Evolutionary conservation across 208 protist species (phyloP).

Genomic region (Leishmania amazonensis): DNA sequence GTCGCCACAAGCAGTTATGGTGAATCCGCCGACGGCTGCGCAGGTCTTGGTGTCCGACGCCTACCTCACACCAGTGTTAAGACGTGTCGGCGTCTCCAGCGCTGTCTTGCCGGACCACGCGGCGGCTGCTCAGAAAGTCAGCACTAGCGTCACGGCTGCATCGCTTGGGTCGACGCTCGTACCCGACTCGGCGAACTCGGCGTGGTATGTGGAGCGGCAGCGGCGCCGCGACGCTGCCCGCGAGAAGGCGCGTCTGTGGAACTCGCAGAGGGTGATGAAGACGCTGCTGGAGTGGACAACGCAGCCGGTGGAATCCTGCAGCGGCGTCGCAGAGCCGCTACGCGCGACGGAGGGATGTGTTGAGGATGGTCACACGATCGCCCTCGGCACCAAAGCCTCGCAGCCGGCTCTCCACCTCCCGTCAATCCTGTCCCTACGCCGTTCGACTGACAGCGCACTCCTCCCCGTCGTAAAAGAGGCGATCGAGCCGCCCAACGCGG

Average conservation of each 20-base stretch:
- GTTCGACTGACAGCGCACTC: background rate
- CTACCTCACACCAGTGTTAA: constrained; percentile 23
- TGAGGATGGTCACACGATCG: background rate
- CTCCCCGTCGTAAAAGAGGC: background rate
- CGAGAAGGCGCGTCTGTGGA: constrained; percentile 53
- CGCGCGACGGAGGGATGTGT: background rate
- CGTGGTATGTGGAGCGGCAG: constrained; percentile 57
- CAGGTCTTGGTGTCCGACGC: constrained; percentile 18
- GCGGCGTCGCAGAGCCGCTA: background rate
- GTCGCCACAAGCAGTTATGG: background rate
- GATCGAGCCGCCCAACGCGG: background rate
- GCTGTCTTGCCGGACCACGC: background rate
- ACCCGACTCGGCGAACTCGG: background rate
- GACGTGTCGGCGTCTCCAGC: constrained; percentile 1
- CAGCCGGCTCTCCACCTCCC: constrained; percentile 20
- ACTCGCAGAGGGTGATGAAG: constrained; percentile 68
- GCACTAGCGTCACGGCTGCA: background rate
- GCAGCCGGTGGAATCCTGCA: constrained; percentile 7
- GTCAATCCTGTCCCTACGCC: constrained; percentile 16
- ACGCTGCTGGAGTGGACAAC: constrained; percentile 80
- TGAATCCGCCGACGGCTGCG: background rate
- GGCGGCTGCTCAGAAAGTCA: background rate
- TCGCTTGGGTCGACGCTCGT: constrained; percentile 2
- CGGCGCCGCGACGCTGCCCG: constrained; percentile 40
- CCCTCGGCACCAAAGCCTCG: background rate